Base-by-base conservation (phyloP, 2,329 filamentous ascomycete genomes). In the Seiridium unicorne region DNA sequence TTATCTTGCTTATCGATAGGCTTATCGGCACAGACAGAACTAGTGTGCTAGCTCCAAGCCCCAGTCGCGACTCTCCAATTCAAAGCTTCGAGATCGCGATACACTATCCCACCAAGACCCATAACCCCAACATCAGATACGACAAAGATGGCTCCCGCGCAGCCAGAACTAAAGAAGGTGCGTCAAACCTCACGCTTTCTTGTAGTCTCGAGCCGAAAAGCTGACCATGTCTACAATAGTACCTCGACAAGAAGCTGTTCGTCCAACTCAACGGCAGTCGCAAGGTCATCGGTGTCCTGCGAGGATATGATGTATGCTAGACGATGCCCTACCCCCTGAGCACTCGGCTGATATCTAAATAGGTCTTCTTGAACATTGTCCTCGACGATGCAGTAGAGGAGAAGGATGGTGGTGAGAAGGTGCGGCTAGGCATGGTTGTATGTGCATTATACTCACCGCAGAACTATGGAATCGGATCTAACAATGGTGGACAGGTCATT, bases 131-230 rank as follows among this genome's bases (percentile, higher is more conserved):
- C 55, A 38, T 9, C 18, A n/a, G 8, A 11, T 31, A 9, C n/a
- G 13, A 18, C 59, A 58, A 90, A 83, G 67, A 99, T 99, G 95
- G 92, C 95, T 81, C 94, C 96, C 88, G 93, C 95, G 76, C 95
- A 98, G 81, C 95, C 95, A 71, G 96, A 99, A 82, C 87, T 99
- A 65, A 99, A 98, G 81, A 99, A 98, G 88, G 95, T 96, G 79
- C 61, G 74, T 73, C 51, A 40, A 57, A 57, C 54, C 3, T 6
- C 6, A 60, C 63, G 48, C 47, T 57, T 44, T 26, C 48, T 36
- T 18, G 44, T 46, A 7, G 18, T 31, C 32, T 46, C 31, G 38
- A 32, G 34, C 49, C 55, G n/a, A 36, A n/a, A 11, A 8, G 51
- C 62, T 66, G 46, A 66, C 57, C 57, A 54, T 55, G 49, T 42